Conservation (phyloP, 306 rosid genomes). For the Cucurbita moschata region DNA sequence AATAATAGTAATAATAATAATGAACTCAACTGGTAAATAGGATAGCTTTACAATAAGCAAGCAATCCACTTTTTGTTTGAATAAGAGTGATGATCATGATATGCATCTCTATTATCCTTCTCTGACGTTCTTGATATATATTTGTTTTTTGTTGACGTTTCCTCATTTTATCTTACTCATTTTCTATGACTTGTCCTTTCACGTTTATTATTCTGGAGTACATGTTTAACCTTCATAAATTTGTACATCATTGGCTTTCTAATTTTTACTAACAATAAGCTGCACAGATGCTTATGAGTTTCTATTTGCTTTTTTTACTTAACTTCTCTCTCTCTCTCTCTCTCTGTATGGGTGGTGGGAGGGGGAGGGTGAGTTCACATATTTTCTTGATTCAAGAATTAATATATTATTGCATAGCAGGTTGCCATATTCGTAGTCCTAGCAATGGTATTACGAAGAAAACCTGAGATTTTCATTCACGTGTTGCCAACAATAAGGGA, state of each 20-base stretch:
- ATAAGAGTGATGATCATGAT: not conserved
- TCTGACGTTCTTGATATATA: not conserved
- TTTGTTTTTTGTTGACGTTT: not conserved
- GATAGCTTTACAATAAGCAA: not conserved
- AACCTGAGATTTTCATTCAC: slow-evolving; percentile 56
- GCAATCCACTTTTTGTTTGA: not conserved
- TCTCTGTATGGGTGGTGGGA: not conserved
- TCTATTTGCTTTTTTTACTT: not conserved
- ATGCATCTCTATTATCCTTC: not conserved
- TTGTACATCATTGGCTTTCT: not conserved
- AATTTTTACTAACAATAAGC: not conserved
- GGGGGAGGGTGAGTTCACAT: not conserved
- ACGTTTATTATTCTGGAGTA: not conserved
- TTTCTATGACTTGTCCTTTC: not conserved
- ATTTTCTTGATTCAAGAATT: slow-evolving; percentile 1
- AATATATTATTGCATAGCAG: slow-evolving; percentile 25
- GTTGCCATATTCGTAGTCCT: slow-evolving; percentile 74
- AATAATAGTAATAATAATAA: not conserved
- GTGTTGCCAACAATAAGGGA: slow-evolving; percentile 57
- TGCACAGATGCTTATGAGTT: not conserved
- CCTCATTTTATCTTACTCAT: not conserved
- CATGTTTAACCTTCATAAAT: not conserved
- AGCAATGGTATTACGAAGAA: slow-evolving; percentile 74
- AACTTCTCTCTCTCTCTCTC: not conserved
- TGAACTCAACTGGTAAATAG: not conserved